Conservation (phyloP, 202 grass and related monocot species). For the Panicum virgatum region DNA sequence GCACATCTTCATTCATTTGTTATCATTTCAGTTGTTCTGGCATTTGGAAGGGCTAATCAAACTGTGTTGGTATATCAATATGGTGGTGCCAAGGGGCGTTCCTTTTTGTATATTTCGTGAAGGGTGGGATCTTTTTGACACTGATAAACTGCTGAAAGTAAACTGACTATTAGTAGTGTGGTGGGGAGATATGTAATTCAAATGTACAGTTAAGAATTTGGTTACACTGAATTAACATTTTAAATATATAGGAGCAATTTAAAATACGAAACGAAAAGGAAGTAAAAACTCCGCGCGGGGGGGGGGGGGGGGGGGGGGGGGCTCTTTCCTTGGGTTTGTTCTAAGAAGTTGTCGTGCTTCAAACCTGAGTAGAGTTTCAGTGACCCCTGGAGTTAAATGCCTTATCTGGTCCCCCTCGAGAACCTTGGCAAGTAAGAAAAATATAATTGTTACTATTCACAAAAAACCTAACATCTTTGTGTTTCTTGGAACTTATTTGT, state of each 20-base stretch:
- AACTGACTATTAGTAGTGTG: neutral
- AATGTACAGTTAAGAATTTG: neutral
- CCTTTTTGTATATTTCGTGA: neutral
- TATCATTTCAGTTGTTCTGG: slow-evolving; percentile 9
- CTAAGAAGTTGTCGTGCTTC: too few species aligned
- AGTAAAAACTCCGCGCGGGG: too few species aligned
- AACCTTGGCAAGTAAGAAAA: neutral
- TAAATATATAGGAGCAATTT: neutral
- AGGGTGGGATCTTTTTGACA: neutral
- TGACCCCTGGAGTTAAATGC: neutral
- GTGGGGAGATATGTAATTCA: neutral
- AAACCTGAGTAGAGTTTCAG: too few species aligned
- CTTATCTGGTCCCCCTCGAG: neutral
- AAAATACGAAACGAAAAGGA: neutral
- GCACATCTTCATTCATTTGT: neutral
- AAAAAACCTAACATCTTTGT: neutral
- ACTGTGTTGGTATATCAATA: neutral
- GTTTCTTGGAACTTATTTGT: neutral
- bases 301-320: too few species aligned
- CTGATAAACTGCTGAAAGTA: neutral
- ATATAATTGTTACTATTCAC: neutral
- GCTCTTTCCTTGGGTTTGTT: too few species aligned
- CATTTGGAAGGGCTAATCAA: neutral
- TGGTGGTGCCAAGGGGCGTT: neutral
- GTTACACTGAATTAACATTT: neutral